Conservation (phyloP, 108 stramenopile species). For the Nitzschia palea region DNA sequence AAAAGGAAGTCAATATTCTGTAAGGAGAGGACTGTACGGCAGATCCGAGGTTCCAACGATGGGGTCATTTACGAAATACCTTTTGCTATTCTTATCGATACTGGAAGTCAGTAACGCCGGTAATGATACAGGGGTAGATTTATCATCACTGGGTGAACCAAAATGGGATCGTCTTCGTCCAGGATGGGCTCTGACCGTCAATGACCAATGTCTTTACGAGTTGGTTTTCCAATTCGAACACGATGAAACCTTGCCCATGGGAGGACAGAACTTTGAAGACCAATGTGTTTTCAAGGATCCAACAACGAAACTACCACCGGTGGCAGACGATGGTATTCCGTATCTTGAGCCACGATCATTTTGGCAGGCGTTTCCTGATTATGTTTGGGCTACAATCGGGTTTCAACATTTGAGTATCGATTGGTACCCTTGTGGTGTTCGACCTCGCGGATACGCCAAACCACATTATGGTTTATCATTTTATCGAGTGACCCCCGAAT, state of each 20-base stretch:
- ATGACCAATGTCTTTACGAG: conserved; percentile 41
- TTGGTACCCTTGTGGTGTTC: conserved; percentile 32
- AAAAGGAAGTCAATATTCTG: no score
- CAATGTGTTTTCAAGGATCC: conserved; percentile 13
- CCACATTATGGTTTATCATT: conserved; percentile 34
- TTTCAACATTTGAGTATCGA: conserved; percentile 38
- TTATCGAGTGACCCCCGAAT: conserved; percentile 34
- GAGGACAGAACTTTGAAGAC: conserved; percentile 1
- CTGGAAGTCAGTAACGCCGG: no score
- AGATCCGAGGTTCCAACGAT: no score
- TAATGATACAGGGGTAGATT: conserved; percentile 2
- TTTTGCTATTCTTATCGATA: no score
- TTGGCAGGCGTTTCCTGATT: conserved; percentile 34
- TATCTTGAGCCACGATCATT: conserved; percentile 14
- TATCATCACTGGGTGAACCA: conserved; percentile 12
- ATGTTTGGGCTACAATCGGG: conserved; percentile 40
- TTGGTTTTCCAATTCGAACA: conserved; percentile 39
- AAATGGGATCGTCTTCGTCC: conserved; percentile 13
- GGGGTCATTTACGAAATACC: no score
- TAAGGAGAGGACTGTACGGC: no score
- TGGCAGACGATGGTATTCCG: conserved; percentile 18
- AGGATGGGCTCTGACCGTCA: conserved; percentile 37
- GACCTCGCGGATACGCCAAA: conserved; percentile 18
- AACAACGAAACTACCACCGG: background rate
- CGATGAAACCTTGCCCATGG: conserved; percentile 21